Conservation (phyloP, 768 basidiomycete genomes). For the Psilocybe azurescens region DNA sequence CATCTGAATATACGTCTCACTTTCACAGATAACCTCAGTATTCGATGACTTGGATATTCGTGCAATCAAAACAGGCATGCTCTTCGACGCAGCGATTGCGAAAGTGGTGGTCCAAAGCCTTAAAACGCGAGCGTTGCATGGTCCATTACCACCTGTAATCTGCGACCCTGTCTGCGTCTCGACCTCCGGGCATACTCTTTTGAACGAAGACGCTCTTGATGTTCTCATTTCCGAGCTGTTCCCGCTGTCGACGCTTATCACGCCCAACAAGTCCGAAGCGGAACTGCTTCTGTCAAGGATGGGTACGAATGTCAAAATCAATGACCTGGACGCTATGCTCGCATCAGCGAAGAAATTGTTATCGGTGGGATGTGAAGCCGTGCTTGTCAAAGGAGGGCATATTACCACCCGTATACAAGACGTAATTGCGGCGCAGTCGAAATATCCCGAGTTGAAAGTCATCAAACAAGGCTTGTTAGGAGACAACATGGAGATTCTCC, state of each 20-base stretch:
- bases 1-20: neutral
- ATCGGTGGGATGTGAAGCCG: conserved; percentile 53
- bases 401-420: conserved; percentile 51
- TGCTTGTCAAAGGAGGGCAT: conserved; percentile 90
- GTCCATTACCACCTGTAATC: conserved; percentile 58
- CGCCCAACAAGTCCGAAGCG: conserved; percentile 87
- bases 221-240: conserved; percentile 67
- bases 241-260: conserved; percentile 74
- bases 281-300: conserved; percentile 62
- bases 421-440: conserved; percentile 36
- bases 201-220: conserved; percentile 68
- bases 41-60: conserved; percentile 72
- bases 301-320: conserved; percentile 36
- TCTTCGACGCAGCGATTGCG: conserved; percentile 64
- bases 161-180: conserved; percentile 93
- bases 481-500: conserved; percentile 71
- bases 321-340: conserved; percentile 64
- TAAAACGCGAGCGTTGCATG: conserved; percentile 38
- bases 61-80: conserved; percentile 92
- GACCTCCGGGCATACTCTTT: conserved; percentile 83
- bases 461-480: conserved; percentile 49
- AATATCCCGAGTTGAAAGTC: conserved; percentile 39
- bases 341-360: conserved; percentile 55
- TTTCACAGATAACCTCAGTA: conserved; percentile 67
- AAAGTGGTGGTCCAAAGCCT: conserved; percentile 57